A percentile compares a stretch with the other conserved stretches of the same genome.
Evolutionary conservation across 305 asterid genomes (phyloP).

Genomic region (Solanum hybrid): DNA sequence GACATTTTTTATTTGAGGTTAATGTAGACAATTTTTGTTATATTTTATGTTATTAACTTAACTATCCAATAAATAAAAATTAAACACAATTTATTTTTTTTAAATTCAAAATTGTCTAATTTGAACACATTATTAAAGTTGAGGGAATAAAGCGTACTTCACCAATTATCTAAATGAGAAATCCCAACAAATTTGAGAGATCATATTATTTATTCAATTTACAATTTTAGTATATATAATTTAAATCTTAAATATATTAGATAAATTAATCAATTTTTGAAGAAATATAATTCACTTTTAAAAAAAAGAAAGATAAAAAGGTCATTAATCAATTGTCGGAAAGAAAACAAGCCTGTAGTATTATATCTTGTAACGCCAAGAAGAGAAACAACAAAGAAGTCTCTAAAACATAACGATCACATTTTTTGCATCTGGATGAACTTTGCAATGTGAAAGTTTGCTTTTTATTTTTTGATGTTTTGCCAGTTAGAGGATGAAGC

Average conservation of each 20-base stretch:
- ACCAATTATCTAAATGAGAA: too few species aligned
- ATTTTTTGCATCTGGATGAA: background rate
- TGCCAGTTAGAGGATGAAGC: background rate
- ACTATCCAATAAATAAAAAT: background rate
- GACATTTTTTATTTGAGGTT: too few species aligned
- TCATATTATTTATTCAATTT: too few species aligned
- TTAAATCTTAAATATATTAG: background rate
- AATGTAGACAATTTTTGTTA: too few species aligned
- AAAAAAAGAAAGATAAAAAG: background rate
- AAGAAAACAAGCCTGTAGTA: background rate
- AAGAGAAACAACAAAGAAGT: background rate
- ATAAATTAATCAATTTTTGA: background rate
- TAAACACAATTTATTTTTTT: too few species aligned
- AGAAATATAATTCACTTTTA: background rate
- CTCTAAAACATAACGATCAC: background rate
- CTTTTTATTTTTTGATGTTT: background rate
- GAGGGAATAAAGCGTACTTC: too few species aligned
- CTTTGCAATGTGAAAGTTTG: background rate
- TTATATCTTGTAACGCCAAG: background rate
- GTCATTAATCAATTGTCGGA: background rate
- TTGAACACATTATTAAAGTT: too few species aligned
- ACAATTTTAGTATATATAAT: background rate
- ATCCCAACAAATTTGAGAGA: too few species aligned
- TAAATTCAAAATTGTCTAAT: too few species aligned
- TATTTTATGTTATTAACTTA: background rate